Evolutionary conservation across 2,329 filamentous ascomycete genomes (phyloP), one percentile per base, ranked within the genome.

Genomic region (Trematosphaeria pertusa): DNA sequence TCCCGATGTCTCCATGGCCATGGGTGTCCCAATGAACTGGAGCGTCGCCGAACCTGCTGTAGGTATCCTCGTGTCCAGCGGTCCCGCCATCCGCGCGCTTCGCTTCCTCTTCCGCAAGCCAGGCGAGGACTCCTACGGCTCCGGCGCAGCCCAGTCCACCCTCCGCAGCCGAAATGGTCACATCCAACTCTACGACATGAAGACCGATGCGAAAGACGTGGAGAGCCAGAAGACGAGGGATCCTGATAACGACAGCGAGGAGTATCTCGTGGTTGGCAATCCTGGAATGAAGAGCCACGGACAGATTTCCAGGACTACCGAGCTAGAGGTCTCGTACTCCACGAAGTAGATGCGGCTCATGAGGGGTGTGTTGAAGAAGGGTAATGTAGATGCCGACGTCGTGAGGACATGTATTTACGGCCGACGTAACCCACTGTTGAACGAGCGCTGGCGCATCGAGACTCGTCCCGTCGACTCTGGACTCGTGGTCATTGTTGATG

Each of bases 21-120:
- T 60, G 54, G 52, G 35, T 10, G 38, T 54, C 5, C 54, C 58
- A 7, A 60, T 62, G 58, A 42, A 52, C 12, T 60, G 56, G 58
- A 52, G 47, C 3, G 45, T 62, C 3, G 50, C 45, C 14, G 58
- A 62, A 28, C 50, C 56, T 2, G 56, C 52, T 7, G 52, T 58
- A 7, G 58, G 58, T 7, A 58, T 62, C 18, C 39, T 58, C 9
- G 56, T 54, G 8, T 52, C 48, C 15, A 51, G 45, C 21, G 58
- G 59, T 52, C 56, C 58, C 20, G 51, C 58, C 5, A 58, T 58
- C 18, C 51, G 54, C 11, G 51, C 54, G 5, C 42, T 61, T 15
- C 53, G 56, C 20, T 59, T 46, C 40, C 32, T 61, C 11, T 55
- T 52, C 48, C 44, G 46, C 17, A 43, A 47, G 12, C 42, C 45